Conservation (phyloP, 768 basidiomycete genomes). For the Lactarius psammicola region DNA sequence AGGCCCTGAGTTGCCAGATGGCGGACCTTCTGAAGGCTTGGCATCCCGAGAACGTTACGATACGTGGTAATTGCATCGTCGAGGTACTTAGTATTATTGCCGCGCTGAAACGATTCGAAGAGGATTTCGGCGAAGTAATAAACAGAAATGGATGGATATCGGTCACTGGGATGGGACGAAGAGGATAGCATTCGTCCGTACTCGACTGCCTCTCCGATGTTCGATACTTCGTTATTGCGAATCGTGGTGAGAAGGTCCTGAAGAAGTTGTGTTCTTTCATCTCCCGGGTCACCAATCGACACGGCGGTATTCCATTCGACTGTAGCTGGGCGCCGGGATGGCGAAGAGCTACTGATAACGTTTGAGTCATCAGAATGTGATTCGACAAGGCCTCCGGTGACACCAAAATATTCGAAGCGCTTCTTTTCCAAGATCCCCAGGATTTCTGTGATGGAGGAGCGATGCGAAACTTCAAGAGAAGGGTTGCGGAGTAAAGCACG, state of each 20-base stretch:
- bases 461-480: background rate
- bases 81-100: background rate
- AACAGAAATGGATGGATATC: background rate
- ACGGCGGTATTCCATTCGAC: background rate
- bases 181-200: background rate
- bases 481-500: background rate
- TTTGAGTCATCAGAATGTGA: background rate
- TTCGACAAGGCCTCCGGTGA: background rate
- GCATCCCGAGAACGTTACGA: background rate
- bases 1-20: background rate
- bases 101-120: background rate
- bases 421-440: background rate
- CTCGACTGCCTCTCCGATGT: background rate
- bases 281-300: background rate
- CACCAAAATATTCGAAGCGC: background rate
- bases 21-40: fast-evolving
- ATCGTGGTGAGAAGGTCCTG: background rate
- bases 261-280: background rate
- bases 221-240: background rate
- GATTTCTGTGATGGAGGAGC: background rate
- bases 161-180: background rate
- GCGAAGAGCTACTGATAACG: background rate
- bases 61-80: background rate
- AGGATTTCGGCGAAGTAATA: background rate
- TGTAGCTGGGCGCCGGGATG: background rate